These are phyloP conservation scores for Oryza rufipogon DNA, from an alignment of 176 grass and related monocot species.

Conservation along the genomic window DNA sequence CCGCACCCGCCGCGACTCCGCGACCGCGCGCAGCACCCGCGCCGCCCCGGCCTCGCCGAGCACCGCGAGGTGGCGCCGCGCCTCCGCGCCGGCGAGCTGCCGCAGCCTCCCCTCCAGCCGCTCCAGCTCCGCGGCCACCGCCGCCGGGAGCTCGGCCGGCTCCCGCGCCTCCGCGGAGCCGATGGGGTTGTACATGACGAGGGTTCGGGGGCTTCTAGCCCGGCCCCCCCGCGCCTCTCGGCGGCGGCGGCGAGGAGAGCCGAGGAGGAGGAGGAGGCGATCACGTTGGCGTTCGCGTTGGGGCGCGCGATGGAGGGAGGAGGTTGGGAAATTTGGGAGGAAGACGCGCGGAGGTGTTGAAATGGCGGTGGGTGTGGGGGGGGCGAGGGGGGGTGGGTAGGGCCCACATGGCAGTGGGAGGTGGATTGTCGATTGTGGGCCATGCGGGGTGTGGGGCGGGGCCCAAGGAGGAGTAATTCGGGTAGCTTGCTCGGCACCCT, in stretches of 20 bases:
- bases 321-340: too few species aligned
- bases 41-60: conserved; percentile 22
- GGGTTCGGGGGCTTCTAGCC: conserved; percentile 6
- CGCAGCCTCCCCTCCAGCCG: conserved; percentile 18
- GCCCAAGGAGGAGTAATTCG: too few species aligned
- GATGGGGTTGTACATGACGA: not conserved
- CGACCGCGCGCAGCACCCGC: conserved; percentile 19
- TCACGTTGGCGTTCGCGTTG: too few species aligned
- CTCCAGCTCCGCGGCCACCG: conserved; percentile 25
- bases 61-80: conserved; percentile 21
- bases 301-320: too few species aligned
- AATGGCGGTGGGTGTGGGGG: too few species aligned
- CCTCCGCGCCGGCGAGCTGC: not conserved
- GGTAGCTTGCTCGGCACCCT: too few species aligned
- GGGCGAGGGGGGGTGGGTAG: too few species aligned
- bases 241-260: not conserved
- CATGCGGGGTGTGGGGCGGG: too few species aligned
- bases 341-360: too few species aligned
- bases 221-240: not conserved
- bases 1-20: not conserved
- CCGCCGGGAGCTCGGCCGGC: not conserved
- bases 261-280: not conserved
- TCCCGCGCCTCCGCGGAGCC: too few species aligned
- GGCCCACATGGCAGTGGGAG: too few species aligned
- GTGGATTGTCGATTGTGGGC: too few species aligned